Percentiles rank a stretch among this genome's conserved stretches.
These are phyloP conservation scores for Backusella australiensis DNA, from an alignment of 192 early-diverging fungal species.

Conservation along the genomic window DNA sequence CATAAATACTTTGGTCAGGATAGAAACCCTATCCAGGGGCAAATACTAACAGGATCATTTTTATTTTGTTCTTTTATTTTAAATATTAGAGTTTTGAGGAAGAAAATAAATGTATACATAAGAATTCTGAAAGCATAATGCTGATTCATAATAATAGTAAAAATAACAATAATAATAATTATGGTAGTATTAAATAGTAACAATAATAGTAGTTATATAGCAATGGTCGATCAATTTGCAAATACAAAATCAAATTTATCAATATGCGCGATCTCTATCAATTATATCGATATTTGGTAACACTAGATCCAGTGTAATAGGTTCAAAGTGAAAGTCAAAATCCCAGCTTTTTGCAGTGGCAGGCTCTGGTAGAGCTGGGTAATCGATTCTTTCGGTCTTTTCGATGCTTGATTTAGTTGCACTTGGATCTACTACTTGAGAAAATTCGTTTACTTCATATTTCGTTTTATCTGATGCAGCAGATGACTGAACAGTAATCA, in stretches of 20 bases:
- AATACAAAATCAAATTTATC: not conserved
- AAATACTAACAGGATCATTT: not conserved
- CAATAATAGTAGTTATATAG: not conserved
- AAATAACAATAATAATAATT: not conserved
- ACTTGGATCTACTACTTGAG: not conserved
- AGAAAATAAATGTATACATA: not conserved
- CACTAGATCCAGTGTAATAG: not conserved
- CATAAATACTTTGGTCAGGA: not conserved
- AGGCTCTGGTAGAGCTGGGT: not conserved
- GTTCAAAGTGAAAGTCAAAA: conserved; percentile 14
- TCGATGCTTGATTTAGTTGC: not conserved
- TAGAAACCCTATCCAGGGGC: not conserved
- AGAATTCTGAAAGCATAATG: not conserved
- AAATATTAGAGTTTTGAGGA: not conserved
- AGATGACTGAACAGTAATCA: not conserved
- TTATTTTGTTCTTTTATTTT: not conserved
- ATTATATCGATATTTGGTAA: not conserved
- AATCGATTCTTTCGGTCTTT: not conserved
- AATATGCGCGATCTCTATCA: not conserved
- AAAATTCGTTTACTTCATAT: not conserved
- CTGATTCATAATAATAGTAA: not conserved
- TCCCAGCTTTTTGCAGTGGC: not conserved
- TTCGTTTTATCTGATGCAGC: not conserved
- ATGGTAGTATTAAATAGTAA: not conserved
- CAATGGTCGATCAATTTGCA: no score